A percentile compares a stretch with the other conserved stretches of the same genome.
Evolutionary conservation across 495 filamentous ascomycete genomes (phyloP).

Genomic region (Penicilliopsis zonata): DNA sequence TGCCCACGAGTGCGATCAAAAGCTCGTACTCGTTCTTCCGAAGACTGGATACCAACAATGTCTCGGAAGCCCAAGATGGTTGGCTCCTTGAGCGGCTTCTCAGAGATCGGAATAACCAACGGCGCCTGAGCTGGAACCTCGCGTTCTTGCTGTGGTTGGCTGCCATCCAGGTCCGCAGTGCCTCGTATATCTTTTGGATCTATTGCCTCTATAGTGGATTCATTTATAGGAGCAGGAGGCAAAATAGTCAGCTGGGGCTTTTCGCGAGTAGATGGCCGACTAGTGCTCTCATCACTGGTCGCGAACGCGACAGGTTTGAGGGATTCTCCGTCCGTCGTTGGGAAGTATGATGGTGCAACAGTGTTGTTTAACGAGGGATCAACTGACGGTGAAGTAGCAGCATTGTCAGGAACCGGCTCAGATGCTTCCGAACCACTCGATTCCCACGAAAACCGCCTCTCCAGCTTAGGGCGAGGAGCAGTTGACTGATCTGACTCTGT

Average conservation of each 20-base stretch:
- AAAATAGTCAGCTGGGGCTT: slow-evolving; percentile 15
- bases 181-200: slow-evolving; percentile 3
- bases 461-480: slow-evolving; percentile 17
- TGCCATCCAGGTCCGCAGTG: slow-evolving; percentile 4
- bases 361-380: no score
- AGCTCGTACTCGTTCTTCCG: slow-evolving; percentile 51
- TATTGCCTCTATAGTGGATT: slow-evolving; percentile 3
- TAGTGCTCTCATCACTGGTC: not conserved
- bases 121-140: slow-evolving; percentile 1
- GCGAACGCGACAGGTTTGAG: not conserved
- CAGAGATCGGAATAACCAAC: slow-evolving; percentile 1
- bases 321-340: no score
- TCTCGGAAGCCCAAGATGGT: slow-evolving; percentile 53
- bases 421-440: slow-evolving; percentile 12
- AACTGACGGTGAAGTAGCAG: no score
- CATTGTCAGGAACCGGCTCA: slow-evolving; percentile 9
- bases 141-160: not conserved
- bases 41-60: slow-evolving; percentile 50
- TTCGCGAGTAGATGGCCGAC: slow-evolving; percentile 2
- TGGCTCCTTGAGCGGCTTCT: slow-evolving; percentile 14
- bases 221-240: slow-evolving; percentile 7
- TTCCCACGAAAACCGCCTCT: slow-evolving; percentile 33
- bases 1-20: slow-evolving; percentile 59
- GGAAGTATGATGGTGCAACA: no score
- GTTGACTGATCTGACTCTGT: no score